Conservation (phyloP, 2,329 filamentous ascomycete species). For the Fusarium nematophilum region DNA sequence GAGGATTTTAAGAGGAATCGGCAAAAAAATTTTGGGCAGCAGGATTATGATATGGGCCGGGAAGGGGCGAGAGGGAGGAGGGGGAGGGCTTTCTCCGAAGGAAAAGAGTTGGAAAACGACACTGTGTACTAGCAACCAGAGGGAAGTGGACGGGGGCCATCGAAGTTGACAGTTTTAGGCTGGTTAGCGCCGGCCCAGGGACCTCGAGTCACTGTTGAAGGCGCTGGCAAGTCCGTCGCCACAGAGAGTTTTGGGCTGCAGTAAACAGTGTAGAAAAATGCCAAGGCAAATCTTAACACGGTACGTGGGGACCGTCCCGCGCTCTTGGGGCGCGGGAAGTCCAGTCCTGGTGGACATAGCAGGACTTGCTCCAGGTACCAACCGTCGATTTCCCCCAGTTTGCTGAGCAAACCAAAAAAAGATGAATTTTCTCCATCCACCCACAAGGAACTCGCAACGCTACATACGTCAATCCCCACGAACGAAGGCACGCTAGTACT, state of each 20-base stretch:
- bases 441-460: slow-evolving; percentile 10
- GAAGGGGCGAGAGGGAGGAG: slow-evolving; percentile 47
- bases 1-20: slow-evolving; percentile 51
- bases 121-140: slow-evolving; percentile 26
- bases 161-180: not conserved
- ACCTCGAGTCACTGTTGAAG: slow-evolving; percentile 8
- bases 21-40: slow-evolving; percentile 54
- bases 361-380: slow-evolving; percentile 10
- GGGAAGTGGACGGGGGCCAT: not conserved
- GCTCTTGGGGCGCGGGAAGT: slow-evolving; percentile 4
- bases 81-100: slow-evolving; percentile 32
- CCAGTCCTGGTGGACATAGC: slow-evolving; percentile 6
- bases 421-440: slow-evolving; percentile 23
- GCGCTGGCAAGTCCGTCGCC: not conserved
- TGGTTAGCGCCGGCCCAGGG: not conserved
- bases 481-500: slow-evolving; percentile 38
- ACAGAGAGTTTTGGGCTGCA: slow-evolving; percentile 14
- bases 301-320: slow-evolving; percentile 5
- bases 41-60: slow-evolving; percentile 48
- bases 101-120: slow-evolving; percentile 20
- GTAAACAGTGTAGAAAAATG: slow-evolving; percentile 23
- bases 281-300: slow-evolving; percentile 6
- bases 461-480: slow-evolving; percentile 36
- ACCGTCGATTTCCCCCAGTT: slow-evolving; percentile 21
- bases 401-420: slow-evolving; percentile 22